These are phyloP conservation scores for Sclerotinia sclerotiorum DNA, from an alignment of 2,329 filamentous ascomycete genomes.

Conservation along the genomic window DNA sequence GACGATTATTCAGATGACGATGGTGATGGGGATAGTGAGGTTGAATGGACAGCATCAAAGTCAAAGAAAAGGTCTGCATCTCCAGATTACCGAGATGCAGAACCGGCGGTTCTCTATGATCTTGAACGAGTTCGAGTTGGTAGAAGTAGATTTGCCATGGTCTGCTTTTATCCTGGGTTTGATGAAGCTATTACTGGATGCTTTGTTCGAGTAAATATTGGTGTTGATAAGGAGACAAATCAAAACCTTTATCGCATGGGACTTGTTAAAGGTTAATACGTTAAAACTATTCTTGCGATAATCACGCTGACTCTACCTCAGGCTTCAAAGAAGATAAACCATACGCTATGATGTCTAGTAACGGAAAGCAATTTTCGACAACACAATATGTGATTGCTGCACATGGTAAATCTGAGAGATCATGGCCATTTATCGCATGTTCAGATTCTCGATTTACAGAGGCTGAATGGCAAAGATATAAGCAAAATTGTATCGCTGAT, in stretches of 20 bases:
- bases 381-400: conserved; percentile 81
- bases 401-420: conserved; percentile 78
- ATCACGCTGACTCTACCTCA: conserved; percentile 44
- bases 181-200: conserved; percentile 78
- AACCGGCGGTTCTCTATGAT: conserved; percentile 73
- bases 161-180: conserved; percentile 92
- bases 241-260: conserved; percentile 84
- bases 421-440: conserved; percentile 87
- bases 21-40: conserved; percentile 73
- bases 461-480: conserved; percentile 78
- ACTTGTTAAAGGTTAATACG: conserved; percentile 71
- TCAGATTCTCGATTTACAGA: conserved; percentile 86
- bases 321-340: conserved; percentile 76
- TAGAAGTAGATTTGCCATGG: conserved; percentile 80
- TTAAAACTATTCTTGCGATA: background rate
- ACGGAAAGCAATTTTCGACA: conserved; percentile 75
- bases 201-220: conserved; percentile 82
- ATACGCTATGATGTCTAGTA: conserved; percentile 75
- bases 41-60: conserved; percentile 68
- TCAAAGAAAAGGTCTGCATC: conserved; percentile 49
- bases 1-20: conserved; percentile 59
- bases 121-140: conserved; percentile 82
- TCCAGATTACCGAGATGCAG: conserved; percentile 51
- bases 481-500: conserved; percentile 70
- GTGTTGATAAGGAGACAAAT: conserved; percentile 69